Evolutionary conservation across 352 stramenopile genomes (phyloP), one percentile per base, ranked within the genome.

Genomic region (Chrysophaeum taylorii): DNA sequence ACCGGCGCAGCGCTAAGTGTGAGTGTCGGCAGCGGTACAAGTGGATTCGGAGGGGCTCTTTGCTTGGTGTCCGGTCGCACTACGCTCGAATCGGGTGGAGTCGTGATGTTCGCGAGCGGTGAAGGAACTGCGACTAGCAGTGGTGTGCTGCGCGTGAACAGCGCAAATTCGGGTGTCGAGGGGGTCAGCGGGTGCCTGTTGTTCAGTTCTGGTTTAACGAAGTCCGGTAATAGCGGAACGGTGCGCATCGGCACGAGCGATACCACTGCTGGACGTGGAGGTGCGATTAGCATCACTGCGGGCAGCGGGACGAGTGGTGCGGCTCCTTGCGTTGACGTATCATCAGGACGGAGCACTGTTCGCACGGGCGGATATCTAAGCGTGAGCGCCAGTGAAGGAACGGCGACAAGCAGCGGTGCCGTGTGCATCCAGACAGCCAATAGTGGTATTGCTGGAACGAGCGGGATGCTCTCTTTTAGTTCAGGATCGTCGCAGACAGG

Each of bases 401-500:
- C 57, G 4, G 57, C 57, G 9, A 37, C 14, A 14, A 66, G 57
- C 31, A 37, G 14, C 33, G 57, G 57, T 1, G 15, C 57, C 27
- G 23, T 66, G 2, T 42, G 1, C 2, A 2, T 66, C 1, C 9
- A 27, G 31, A 18, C 57, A 33, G 31, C 57, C 4, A 66, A 66
- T n/a, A 16, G 14, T 25, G 57, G 57, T n/a, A 31, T 35, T 31
- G n/a, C 41, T 15, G 75, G 77, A 35, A 50, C 69, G 35, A 80
- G 72, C 48, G 75, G 77, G 36, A 39, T 66, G 21, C 29, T 81
- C 33, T 52, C 67, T 18, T 62, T 82, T 42, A 72, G 62, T 9
- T 81, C 54, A 16, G 77, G 77, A 38, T 48, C 69, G 23, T 41
- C 75, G 23, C 52, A 29, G 23, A 35, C 23, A n/a, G 77, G 75